phyloP scores from a whole-genome alignment of 2,329 filamentous ascomycete species.

The Blumeria hordei region DNA sequence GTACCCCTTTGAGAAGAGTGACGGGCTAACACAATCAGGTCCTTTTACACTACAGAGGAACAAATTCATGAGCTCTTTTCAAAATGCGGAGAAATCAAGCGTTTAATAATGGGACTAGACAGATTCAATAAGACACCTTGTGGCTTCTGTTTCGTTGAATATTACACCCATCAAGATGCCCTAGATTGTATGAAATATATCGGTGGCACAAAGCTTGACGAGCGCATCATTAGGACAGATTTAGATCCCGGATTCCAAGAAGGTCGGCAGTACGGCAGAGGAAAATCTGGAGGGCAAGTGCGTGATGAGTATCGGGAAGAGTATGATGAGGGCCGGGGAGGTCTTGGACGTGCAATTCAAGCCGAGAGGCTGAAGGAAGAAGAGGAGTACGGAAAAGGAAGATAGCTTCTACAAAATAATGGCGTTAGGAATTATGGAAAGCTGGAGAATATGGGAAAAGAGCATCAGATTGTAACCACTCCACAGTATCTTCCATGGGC shows the following conservation, averaged over 20 bases:
- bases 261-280: slow-evolving; percentile 83
- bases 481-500: too few relatives aligned
- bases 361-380: slow-evolving; percentile 33
- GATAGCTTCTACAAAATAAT: slow-evolving; percentile 15
- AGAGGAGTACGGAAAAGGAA: slow-evolving; percentile 32
- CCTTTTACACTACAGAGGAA: slow-evolving; percentile 96
- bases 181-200: slow-evolving; percentile 98
- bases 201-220: slow-evolving; percentile 91
- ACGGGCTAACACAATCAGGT: slow-evolving; percentile 23
- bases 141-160: slow-evolving; percentile 98
- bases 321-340: slow-evolving; percentile 83
- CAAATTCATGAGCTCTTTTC: slow-evolving; percentile 94
- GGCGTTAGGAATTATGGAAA: too few relatives aligned
- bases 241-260: slow-evolving; percentile 89
- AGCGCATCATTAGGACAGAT: slow-evolving; percentile 88
- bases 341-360: slow-evolving; percentile 57
- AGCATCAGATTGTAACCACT: too few relatives aligned
- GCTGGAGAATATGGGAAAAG: too few relatives aligned
- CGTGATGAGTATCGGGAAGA: slow-evolving; percentile 95
- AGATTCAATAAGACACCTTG: slow-evolving; percentile 94
- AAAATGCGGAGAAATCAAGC: slow-evolving; percentile 95
- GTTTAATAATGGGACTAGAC: slow-evolving; percentile 91
- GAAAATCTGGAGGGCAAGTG: slow-evolving; percentile 90
- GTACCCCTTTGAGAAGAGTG: slow-evolving; percentile 12
- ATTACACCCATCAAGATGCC: slow-evolving; percentile 93